Base-by-base conservation (phyloP, 345 rosid genomes). In the Dipteronia dyeriana region DNA sequence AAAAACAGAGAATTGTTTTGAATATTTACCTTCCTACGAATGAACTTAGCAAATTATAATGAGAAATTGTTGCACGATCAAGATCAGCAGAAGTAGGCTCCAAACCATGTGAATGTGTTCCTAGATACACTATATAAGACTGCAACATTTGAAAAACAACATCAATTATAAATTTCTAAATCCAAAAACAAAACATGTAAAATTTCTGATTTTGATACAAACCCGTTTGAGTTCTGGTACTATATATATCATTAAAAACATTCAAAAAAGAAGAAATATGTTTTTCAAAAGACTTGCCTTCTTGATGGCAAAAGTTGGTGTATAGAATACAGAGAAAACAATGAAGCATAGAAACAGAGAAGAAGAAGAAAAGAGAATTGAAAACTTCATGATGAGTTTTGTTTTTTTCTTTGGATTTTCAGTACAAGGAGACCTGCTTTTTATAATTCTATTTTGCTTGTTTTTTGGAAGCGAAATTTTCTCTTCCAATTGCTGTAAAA, bases 81-180 rank as follows among this genome's bases (percentile, higher is more conserved):
- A 65, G 60, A 38, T 82, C 76, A 54, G 12, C 19, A 3, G 26
- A 11, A 0, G 72, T 60, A 3, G 54, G 29, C 5, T 71, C 45
- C 1, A 3, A 11, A 17, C 70, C 79, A 19, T 75, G 81, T 3
- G 80, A 66, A 66, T 77, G 83, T 34, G 82, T 31, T 54, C 83
- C 85, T 16, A 84, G 45, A 74, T 78, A 80, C 45, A 84, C 86
- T 19, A 82, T 72, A 67, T 82, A 82, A 23, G 82, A 56, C 85
- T 82, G 66, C 39, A 66, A 12, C 16, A 31, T 31, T 47, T 13
- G 9, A 31, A 53, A 10, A 31, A 29, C 38, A 45, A 26, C 25
- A 22, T 41, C 61, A 56, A 59, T 74, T 1, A 61, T 49, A 45
- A 51, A 3, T 39, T 7, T 8, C 8, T 38, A 39, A 71, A 34